phyloP scores from a whole-genome alignment of 768 basidiomycete species.

The Obba rivulosa region DNA sequence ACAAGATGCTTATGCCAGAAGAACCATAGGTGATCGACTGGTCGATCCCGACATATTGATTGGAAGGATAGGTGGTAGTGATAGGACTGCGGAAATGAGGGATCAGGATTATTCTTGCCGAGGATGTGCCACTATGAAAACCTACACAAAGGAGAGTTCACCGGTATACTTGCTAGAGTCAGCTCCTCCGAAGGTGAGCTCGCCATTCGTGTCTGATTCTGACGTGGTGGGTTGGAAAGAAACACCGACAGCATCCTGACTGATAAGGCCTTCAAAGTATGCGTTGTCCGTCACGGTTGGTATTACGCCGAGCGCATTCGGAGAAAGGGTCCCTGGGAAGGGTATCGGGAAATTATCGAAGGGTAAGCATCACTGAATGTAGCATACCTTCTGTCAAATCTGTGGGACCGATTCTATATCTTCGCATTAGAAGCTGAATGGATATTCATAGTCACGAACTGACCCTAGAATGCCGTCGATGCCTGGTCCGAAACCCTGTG shows the following conservation, averaged over 20 bases:
- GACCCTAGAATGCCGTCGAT: slow-evolving; percentile 66
- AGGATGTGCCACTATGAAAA: neutral
- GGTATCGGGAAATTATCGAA: neutral
- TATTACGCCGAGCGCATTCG: slow-evolving; percentile 10
- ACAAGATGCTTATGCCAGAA: slow-evolving; percentile 19
- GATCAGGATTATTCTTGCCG: slow-evolving; percentile 2
- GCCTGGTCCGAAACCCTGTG: slow-evolving; percentile 33
- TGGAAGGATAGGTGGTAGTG: slow-evolving; percentile 28
- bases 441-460: neutral
- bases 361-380: neutral
- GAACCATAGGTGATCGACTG: slow-evolving; percentile 27
- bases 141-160: slow-evolving; percentile 24
- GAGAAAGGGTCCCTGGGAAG: neutral
- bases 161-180: slow-evolving; percentile 29
- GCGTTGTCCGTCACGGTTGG: slow-evolving; percentile 42
- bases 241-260: slow-evolving; percentile 22
- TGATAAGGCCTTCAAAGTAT: slow-evolving; percentile 22
- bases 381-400: slow-evolving; percentile 40
- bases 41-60: slow-evolving; percentile 29
- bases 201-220: slow-evolving; percentile 24
- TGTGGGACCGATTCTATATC: slow-evolving; percentile 51
- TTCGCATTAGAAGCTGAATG: slow-evolving; percentile 10
- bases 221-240: slow-evolving; percentile 30
- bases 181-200: slow-evolving; percentile 32
- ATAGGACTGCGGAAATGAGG: slow-evolving; percentile 16